phyloP scores from a whole-genome alignment of 768 basidiomycete genomes.

The Glaciozyma antarctica region DNA sequence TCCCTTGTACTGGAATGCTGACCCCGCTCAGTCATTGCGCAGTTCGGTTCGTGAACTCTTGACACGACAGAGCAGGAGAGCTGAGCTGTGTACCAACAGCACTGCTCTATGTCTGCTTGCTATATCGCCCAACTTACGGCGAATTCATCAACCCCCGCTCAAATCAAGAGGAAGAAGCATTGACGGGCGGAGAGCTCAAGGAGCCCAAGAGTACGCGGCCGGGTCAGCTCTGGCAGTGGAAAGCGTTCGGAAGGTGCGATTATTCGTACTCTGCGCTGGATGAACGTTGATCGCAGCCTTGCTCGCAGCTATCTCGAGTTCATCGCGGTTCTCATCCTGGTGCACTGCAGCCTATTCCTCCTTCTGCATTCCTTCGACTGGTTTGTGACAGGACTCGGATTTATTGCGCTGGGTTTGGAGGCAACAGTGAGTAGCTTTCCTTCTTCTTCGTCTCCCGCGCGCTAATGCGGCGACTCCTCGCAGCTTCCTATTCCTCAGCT shows the following conservation, averaged over 20 bases:
- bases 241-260: constrained; percentile 2
- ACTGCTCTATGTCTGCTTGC: constrained; percentile 31
- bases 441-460: constrained; percentile 23
- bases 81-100: constrained; percentile 1
- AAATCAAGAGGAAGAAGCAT: not conserved
- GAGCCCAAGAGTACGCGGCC: constrained; percentile 8
- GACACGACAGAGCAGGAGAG: not conserved
- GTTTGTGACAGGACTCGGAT: constrained; percentile 29
- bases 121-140: constrained; percentile 7
- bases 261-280: not conserved
- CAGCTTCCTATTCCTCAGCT: constrained; percentile 15
- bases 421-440: constrained; percentile 17
- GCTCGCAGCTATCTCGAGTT: constrained; percentile 29
- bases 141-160: not conserved
- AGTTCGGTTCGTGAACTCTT: constrained; percentile 6
- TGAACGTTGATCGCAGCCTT: no score
- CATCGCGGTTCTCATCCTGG: constrained; percentile 18
- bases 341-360: constrained; percentile 24
- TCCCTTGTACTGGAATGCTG: not conserved
- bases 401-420: constrained; percentile 31
- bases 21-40: constrained; percentile 18
- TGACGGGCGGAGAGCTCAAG: not conserved
- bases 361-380: constrained; percentile 14
- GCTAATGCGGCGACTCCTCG: not conserved
- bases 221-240: constrained; percentile 28